Evolutionary conservation across 345 rosid genomes (phyloP), one percentile per base, ranked within the genome.

Genomic region (Populus nigra): DNA sequence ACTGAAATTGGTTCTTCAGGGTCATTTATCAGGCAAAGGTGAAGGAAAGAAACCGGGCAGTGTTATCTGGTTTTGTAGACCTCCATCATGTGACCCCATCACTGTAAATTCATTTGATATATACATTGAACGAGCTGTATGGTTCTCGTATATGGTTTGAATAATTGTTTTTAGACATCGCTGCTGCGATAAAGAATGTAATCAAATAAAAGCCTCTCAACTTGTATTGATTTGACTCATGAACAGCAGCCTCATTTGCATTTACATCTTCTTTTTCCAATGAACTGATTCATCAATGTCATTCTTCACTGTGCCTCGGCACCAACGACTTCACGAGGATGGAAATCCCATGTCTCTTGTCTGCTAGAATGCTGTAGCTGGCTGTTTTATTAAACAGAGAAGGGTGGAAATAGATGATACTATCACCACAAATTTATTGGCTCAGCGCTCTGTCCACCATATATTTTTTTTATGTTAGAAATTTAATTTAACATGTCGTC

Each of bases 21-120:
- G 91, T 91, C 66, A 79, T 86, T 57, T 92, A 87, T 79, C 97
- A 87, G 79, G 84, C 87, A 0, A 88, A 84, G 84, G 92, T 87
- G 70, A 94, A 92, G 77, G 98, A 91, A 57, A 84, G 94, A 63
- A 86, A 86, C 81, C 85, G 89, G 5, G 67, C 80, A 0, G 95
- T 94, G 81, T 88, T 94, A 27, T 81, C 93, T 63, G 97, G 98
- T 66, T 89, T 79, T 61, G 93, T 90, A n/a, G 93, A 88, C 77
- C 80, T 93, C 63, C 88, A 74, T 72, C 79, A 75, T 22, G 35
- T 87, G 67, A 27, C 86, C 18, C 87, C 94, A 1, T 84, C 91
- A 0, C 83, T 91, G 65, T 93, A 84, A 82, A 73, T 15, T 55
- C 43, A 27, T 31, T 76, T 22, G 65, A 31, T 20, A 17, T 20